A percentile compares a stretch with the other conserved stretches of the same genome.
phyloP scores from a whole-genome alignment of 148 eudicot genomes.

The Pouteria glomerata region DNA sequence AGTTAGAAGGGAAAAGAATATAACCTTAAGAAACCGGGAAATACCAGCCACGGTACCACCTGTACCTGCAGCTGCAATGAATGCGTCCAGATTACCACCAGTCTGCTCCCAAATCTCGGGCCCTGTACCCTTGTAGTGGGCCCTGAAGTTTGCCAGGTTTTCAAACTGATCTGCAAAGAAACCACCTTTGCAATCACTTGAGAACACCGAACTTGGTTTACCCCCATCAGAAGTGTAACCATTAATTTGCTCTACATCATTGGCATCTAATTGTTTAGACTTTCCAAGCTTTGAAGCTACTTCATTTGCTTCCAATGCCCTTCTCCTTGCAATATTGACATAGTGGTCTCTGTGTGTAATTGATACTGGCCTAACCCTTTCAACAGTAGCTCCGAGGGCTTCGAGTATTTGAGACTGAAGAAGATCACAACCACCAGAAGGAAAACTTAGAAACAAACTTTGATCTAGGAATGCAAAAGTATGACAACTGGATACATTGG shows the following conservation, averaged over 20 bases:
- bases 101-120: conserved; percentile 97
- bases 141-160: conserved; percentile 83
- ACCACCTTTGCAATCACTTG: conserved; percentile 71
- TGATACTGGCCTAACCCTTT: conserved; percentile 97
- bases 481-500: not conserved
- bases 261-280: conserved; percentile 12
- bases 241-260: conserved; percentile 25
- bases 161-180: conserved; percentile 97
- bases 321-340: conserved; percentile 86
- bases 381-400: conserved; percentile 95
- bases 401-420: conserved; percentile 86
- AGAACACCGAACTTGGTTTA: conserved; percentile 28
- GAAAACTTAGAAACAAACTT: conserved; percentile 2
- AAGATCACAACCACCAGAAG: not conserved
- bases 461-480: not conserved
- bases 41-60: conserved; percentile 96
- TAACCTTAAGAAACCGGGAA: conserved; percentile 80
- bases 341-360: conserved; percentile 91
- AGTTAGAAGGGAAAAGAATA: not conserved
- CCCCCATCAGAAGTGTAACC: conserved; percentile 25
- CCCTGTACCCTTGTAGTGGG: conserved; percentile 92
- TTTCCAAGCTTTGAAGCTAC: conserved; percentile 33
- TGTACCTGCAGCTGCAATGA: conserved; percentile 94
- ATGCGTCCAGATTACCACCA: conserved; percentile 71
- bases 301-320: conserved; percentile 83